A percentile compares a stretch with the other conserved stretches of the same genome.
These are phyloP conservation scores for Boletus barrowsii DNA, from an alignment of 768 basidiomycete genomes.

Conservation along the genomic window DNA sequence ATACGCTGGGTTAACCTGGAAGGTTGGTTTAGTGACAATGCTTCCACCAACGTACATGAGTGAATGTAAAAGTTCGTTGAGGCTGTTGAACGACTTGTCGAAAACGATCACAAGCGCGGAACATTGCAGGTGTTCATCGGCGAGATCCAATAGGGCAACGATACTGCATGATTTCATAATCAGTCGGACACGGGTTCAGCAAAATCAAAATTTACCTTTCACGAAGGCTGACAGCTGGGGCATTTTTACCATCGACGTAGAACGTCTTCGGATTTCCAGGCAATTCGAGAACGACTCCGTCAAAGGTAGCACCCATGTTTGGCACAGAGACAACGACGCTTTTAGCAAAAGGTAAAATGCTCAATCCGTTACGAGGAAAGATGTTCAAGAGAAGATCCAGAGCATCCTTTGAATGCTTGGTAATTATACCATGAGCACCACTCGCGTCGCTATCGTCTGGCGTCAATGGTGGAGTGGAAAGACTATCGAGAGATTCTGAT, in stretches of 20 bases:
- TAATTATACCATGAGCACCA: constrained; percentile 38
- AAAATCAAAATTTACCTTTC: constrained; percentile 58
- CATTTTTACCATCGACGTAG: constrained; percentile 83
- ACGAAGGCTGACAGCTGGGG: constrained; percentile 72
- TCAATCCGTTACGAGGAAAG: constrained; percentile 70
- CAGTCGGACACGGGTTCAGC: constrained; percentile 2
- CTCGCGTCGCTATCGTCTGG: constrained; percentile 61
- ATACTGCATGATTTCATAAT: constrained; percentile 47
- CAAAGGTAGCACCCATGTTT: constrained; percentile 65
- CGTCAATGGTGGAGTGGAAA: constrained; percentile 74
- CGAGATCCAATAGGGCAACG: constrained; percentile 82
- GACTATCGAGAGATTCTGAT: constrained; percentile 37
- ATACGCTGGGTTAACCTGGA: constrained; percentile 71
- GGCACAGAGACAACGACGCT: constrained; percentile 72
- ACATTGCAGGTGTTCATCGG: constrained; percentile 80
- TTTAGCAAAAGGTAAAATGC: constrained; percentile 67
- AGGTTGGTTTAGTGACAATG: constrained; percentile 78
- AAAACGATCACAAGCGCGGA: constrained; percentile 76
- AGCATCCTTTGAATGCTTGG: constrained; percentile 56
- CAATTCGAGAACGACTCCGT: constrained; percentile 74
- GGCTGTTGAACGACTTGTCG: constrained; percentile 65
- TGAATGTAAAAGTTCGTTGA: constrained; percentile 78
- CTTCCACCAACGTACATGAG: constrained; percentile 91
- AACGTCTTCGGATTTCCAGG: constrained; percentile 71
- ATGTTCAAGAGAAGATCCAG: constrained; percentile 76